Evolutionary conservation across 1,284 basidiomycete species (phyloP).

Genomic region (Psilocybe mexicana): DNA sequence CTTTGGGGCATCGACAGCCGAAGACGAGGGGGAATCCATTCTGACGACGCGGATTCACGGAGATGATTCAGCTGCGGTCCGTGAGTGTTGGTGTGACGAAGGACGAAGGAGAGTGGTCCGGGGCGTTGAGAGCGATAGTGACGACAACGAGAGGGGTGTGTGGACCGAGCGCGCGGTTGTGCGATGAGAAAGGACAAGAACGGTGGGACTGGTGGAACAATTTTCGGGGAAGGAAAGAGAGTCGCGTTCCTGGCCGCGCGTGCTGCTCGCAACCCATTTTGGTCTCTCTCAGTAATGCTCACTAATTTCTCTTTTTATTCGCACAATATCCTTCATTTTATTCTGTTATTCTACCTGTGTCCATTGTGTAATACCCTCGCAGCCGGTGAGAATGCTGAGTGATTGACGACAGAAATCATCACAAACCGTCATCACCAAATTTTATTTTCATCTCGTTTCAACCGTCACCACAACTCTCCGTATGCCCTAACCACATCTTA

Average conservation of each 20-base stretch:
- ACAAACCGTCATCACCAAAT: background rate
- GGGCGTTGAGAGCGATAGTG: background rate
- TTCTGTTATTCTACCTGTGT: background rate
- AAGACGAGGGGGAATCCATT: constrained; percentile 34
- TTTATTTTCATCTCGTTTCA: background rate
- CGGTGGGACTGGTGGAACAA: constrained; percentile 6
- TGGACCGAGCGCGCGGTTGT: constrained; percentile 12
- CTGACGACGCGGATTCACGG: constrained; percentile 12
- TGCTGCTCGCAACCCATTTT: constrained; percentile 7
- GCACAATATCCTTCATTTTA: background rate
- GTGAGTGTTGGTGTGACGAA: constrained; percentile 2
- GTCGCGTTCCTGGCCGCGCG: constrained; percentile 20
- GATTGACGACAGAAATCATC: background rate
- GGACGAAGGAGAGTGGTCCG: background rate
- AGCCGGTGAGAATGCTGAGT: background rate
- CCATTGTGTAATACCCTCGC: background rate
- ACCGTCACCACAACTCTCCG: background rate
- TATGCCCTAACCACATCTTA: background rate
- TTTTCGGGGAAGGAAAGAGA: constrained; percentile 17
- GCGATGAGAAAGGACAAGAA: background rate
- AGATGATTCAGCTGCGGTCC: constrained; percentile 7
- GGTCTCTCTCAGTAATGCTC: background rate
- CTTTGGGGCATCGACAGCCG: constrained; percentile 35
- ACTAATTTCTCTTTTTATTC: constrained; percentile 1
- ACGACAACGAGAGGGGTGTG: constrained; percentile 4